These are phyloP conservation scores for Candida frijolesensis DNA, from an alignment of 1,139 yeast genomes.

Conservation along the genomic window DNA sequence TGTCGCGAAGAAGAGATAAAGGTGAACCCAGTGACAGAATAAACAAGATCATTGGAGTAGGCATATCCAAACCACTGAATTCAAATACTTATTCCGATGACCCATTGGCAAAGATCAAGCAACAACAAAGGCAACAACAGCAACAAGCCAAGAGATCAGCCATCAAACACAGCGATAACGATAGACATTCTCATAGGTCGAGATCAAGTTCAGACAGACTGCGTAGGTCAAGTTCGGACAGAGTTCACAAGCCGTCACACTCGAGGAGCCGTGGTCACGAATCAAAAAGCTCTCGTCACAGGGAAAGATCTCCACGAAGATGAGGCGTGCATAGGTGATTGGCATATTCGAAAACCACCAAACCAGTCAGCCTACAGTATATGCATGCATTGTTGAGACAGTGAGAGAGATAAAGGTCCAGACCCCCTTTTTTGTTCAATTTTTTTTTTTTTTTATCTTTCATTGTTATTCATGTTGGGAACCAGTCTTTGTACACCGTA, in stretches of 20 bases:
- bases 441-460: neutral
- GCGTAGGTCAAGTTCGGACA: neutral
- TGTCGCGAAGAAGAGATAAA: constrained; percentile 14
- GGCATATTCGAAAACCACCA: neutral
- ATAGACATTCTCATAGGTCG: constrained; percentile 13
- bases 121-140: constrained; percentile 36
- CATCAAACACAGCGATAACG: constrained; percentile 2
- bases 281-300: neutral
- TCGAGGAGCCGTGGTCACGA: constrained; percentile 2
- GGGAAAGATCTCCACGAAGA: constrained; percentile 6
- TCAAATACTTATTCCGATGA: constrained; percentile 40
- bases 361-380: neutral
- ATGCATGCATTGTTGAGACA: neutral
- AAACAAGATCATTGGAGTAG: constrained; percentile 21
- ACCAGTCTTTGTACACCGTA: neutral
- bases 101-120: constrained; percentile 54
- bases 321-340: neutral
- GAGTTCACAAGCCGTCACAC: constrained; percentile 5
- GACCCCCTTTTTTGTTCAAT: neutral
- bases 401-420: neutral
- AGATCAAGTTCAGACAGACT: constrained; percentile 14
- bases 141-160: constrained; percentile 10
- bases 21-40: constrained; percentile 14
- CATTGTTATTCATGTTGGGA: neutral
- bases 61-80: constrained; percentile 16